Base-by-base conservation (phyloP, 768 basidiomycete species). In the Trametes cingulata region DNA sequence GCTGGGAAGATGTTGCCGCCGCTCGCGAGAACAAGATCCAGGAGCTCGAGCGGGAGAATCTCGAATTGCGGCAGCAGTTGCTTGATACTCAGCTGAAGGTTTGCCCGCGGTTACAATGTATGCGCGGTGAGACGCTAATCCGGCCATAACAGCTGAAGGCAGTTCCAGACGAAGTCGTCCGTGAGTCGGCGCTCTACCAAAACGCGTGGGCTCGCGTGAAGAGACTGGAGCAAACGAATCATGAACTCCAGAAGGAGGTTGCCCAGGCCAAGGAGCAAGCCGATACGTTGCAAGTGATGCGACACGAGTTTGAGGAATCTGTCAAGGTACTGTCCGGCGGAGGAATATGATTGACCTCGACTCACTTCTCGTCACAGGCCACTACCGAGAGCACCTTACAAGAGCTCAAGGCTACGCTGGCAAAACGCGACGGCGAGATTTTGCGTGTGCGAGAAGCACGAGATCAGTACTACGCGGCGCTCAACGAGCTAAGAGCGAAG, bases 361-460 rank as follows among this genome's bases (percentile, higher is more conserved):
- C 42, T 39, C 35, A 14, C 12, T 33, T 45, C 6, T 22, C 29
- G 14, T 62, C 54, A 40, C 51, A 81, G 80, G 67, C 66, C 48
- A 72, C 75, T 49, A 78, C 81, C 10, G 79, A 77, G 27, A 78
- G 83, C 67, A 73, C 77, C 36, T 76, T 80, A n/a, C 81, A 87
- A 63, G 90, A 95, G 29, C 75, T 90, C 33, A 86, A 83, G 65
- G 69, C 71, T 0, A 78, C 84, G 70, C 71, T 89, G 37, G 75
- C 76, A 9, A 89, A 87, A 68, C 84, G 86, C 36, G 87, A 91
- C 63, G 73, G 76, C 2, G 90, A 93, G 53, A 84, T 83, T 65
- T 72, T 78, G 19, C 84, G 91, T 33, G 77, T 93, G 19, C 84
- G 91, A 20, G 87, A 88, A 52, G 80, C 85, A 62, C 84, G 91